Evolutionary conservation across 139 green algal species (phyloP), one percentile per base, ranked within the genome.

Genomic region (Gonium pectorale): DNA sequence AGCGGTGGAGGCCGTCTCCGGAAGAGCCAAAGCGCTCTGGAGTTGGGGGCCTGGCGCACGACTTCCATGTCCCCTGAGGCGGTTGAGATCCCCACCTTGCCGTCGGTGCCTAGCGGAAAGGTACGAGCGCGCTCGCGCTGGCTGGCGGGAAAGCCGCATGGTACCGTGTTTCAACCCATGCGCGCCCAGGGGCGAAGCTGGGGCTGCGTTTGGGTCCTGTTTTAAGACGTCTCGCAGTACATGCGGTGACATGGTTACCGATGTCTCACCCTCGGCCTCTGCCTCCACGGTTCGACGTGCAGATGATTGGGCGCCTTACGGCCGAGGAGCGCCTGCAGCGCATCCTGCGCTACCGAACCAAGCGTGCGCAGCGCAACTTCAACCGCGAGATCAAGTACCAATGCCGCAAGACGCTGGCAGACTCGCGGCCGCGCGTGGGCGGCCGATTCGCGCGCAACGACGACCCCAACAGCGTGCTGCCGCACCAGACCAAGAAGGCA

Each of bases 361-460:
- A 97, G 80, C 91, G 95, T 7, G 79, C 93, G 52, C 78, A 90
- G 68, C 89, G 79, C 72, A 91, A 91, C 60, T 89, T 86, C 60
- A 81, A 88, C 49, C 88, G 80, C 43, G 75, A 84, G 56, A 93
- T 96, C 89, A 95, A 96, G 91, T 97, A 97, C 62, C 86, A 91
- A 83, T 97, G 94, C 81, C 89, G 94, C n/a, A 97, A 97, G 90
- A 95, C 93, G 6, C 79, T 97, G 69, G 94, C 94, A 2, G 94
- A 97, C 88, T 94, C 83, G 27, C 89, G 92, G 3, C 94, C 94
- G 5, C 88, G 94, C 19, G 92, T 97, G 69, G 82, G 93, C 13
- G 94, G 94, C 33, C 86, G 94, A 29, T 97, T 97, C 85, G 94
- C 94, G 3, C 79, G 91, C 33, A 93, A 94, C 59, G 70, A 95